Base-by-base conservation (phyloP, 768 basidiomycete genomes). In the Boletus eberwhitei region DNA sequence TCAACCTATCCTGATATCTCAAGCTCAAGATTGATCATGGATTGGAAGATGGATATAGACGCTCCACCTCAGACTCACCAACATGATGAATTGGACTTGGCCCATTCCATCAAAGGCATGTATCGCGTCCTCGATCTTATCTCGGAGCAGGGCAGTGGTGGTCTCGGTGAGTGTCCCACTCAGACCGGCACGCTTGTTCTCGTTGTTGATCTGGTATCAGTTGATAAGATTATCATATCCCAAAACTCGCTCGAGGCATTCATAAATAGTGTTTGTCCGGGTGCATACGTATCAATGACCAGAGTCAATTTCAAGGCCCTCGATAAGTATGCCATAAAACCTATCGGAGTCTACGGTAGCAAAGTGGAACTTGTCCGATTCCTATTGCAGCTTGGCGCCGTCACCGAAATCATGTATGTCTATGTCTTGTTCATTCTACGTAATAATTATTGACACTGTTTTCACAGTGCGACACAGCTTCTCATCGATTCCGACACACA, bases 221-320 rank as follows among this genome's bases (percentile, higher is more conserved):
- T 84, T 37, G 82, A 84, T 59, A 86, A 86, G 61, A 77, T 86
- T 34, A 79, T 86, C 64, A 86, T 86, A 29, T 71, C 73, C 4
- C 81, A 83, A 62, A 68, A 74, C 4, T 77, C 80, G 4, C 67
- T 86, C 13, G 68, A 71, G 54, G 57, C 69, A 3, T 77, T 85
- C 48, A 75, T 82, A 59, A 80, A 84, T 48, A 62, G 60, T 17
- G 43, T 84, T 9, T 72, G 61, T 39, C 81, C 84, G 0, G 77
- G 79, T 2, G 77, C 85, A 5, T 85, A 83, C 59, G 56, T 60
- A 1, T 80, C 81, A 0, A 69, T 83, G 46, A 83, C 80, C 3
- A 79, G 75, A 55, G 79, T 86, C 54, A 74, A 85, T 56, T 86
- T 86, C 65, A 74, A 74, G 43, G 64, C 67, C 1, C 69, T 86